phyloP scores from a whole-genome alignment of 768 basidiomycete species.

The Suillus fuscotomentosus region DNA sequence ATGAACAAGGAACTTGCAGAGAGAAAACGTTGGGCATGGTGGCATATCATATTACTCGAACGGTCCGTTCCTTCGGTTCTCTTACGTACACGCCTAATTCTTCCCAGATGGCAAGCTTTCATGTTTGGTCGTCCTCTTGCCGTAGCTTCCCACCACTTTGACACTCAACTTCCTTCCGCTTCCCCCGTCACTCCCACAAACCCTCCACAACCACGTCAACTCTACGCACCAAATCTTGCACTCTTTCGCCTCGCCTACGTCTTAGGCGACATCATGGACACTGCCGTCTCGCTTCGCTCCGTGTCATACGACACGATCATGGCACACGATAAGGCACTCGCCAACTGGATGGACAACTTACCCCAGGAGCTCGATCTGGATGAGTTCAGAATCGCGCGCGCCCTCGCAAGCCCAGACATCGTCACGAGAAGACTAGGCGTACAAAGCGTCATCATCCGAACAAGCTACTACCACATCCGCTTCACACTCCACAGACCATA shows the following conservation, averaged over 20 bases:
- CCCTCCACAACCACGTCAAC: conserved; percentile 53
- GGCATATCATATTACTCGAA: conserved; percentile 82
- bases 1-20: conserved; percentile 71
- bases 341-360: conserved; percentile 75
- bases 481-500: conserved; percentile 84
- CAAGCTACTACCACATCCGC: conserved; percentile 78
- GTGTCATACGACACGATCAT: conserved; percentile 73
- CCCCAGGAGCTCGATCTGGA: conserved; percentile 75
- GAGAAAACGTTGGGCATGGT: conserved; percentile 86
- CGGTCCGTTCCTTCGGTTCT: conserved; percentile 43
- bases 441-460: conserved; percentile 78
- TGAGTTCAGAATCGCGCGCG: conserved; percentile 71
- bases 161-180: conserved; percentile 72
- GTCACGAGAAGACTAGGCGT: conserved; percentile 68
- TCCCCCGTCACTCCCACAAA: conserved; percentile 28
- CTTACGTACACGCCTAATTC: conserved; percentile 5
- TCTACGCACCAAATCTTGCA: conserved; percentile 74
- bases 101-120: conserved; percentile 79
- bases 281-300: conserved; percentile 77
- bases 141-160: conserved; percentile 81
- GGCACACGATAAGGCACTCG: conserved; percentile 68
- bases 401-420: conserved; percentile 61
- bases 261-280: conserved; percentile 83
- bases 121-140: conserved; percentile 78
- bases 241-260: conserved; percentile 76